Base-by-base conservation (phyloP, 2,329 filamentous ascomycete species). In the Calonectria ilicicola region DNA sequence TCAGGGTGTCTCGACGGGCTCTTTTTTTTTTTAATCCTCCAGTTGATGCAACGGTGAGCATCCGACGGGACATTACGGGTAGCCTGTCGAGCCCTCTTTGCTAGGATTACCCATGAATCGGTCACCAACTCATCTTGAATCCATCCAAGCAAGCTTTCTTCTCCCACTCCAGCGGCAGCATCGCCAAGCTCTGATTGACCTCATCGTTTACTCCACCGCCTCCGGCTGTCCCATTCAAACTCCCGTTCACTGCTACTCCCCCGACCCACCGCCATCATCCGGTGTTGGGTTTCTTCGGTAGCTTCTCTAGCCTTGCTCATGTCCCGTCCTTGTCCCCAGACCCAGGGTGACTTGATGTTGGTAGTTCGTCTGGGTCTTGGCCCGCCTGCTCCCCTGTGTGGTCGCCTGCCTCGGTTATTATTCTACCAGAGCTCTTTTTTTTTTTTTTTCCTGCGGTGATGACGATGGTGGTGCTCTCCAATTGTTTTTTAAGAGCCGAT, bases 51-150 rank as follows among this genome's bases (percentile, higher is more conserved):
- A 38, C 65, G 64, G 70, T 51, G 67, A 46, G 44, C 53, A 26
- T 66, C 15, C 29, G 47, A 60, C 19, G 64, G 58, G 72, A 65
- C 65, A 75, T 75, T 65, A 44, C 49, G 66, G 63, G 53, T 42
- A 66, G 63, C 40, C 60, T 35, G 60, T 53, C 19, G 38, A 32
- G 60, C 42, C 42, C 23, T 10, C 21, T 35, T 70, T 76, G 23
- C 77, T 46, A 51, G 77, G 77, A 72, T 73, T 17, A 73, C 72
- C 72, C 69, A 74, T 73, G 71, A 53, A 70, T 65, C 63, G 63
- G 69, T 63, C 67, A 69, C 29, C 67, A 67, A 67, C 71, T 65
- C 72, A 75, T 76, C 76, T 78, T 64, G 74, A 78, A 76, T 68
- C 64, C 58, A 65, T 75, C 66, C 53, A 58, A 71, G 44, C 68